Conservation (phyloP, 805 yeast species). For the Ogataea ramenticola region DNA sequence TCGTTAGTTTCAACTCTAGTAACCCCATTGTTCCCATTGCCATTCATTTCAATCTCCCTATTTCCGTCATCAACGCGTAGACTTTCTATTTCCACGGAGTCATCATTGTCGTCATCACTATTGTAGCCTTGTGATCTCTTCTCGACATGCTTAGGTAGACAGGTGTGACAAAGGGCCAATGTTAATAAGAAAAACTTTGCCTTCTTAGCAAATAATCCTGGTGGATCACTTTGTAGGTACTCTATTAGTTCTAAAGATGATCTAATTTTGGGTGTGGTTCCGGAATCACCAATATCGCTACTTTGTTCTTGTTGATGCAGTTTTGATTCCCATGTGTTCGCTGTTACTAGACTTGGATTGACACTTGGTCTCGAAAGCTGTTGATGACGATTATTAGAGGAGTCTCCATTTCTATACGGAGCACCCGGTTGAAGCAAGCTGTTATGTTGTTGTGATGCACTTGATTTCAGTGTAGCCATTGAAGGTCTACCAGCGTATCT, state of each 20-base stretch:
- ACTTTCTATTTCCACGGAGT: too few relatives aligned
- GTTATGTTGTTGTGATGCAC: constrained; percentile 24
- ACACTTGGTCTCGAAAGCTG: constrained; percentile 7
- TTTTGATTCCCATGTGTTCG: constrained; percentile 35
- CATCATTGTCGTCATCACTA: too few relatives aligned
- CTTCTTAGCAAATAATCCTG: constrained; percentile 57
- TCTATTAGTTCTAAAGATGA: constrained; percentile 61
- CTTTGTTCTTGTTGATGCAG: not conserved
- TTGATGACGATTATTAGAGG: not conserved
- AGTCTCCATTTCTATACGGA: too few relatives aligned
- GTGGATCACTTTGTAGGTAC: constrained; percentile 67
- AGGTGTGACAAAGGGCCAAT: constrained; percentile 83
- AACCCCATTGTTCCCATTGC: constrained; percentile 9
- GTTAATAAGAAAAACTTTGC: constrained; percentile 76
- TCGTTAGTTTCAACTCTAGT: constrained; percentile 8
- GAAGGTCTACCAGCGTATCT: constrained; percentile 49
- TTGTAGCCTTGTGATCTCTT: too few relatives aligned
- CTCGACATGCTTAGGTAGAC: constrained; percentile 60
- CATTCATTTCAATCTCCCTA: not conserved
- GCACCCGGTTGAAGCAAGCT: constrained; percentile 11
- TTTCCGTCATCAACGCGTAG: not conserved
- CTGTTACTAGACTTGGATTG: constrained; percentile 17
- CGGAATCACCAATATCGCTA: not conserved
- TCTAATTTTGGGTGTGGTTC: constrained; percentile 28
- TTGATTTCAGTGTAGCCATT: constrained; percentile 36